Percentiles rank a stretch among this genome's conserved stretches.
Conservation (phyloP, 306 rosid species). For the Pyrus bretschneideri region DNA sequence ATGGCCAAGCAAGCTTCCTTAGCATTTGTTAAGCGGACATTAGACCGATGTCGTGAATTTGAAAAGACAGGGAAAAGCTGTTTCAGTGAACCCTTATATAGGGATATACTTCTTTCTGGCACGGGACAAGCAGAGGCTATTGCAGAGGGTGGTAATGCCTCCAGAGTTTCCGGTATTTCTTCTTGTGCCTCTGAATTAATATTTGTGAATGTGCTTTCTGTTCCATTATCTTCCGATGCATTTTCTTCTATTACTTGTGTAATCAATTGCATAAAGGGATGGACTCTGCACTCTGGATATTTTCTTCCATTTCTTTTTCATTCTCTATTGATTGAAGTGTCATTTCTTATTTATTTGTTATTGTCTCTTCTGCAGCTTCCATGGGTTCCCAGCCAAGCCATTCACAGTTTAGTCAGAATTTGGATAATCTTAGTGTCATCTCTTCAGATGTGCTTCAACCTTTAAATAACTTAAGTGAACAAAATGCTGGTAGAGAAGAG, state of each 20-base stretch:
- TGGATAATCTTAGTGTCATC: conserved; percentile 49
- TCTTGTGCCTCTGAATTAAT: conserved; percentile 10
- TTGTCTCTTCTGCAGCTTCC: conserved; percentile 51
- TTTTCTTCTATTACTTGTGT: conserved; percentile 6
- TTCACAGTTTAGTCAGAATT: conserved; percentile 62
- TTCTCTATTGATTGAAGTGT: not conserved
- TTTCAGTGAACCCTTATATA: conserved; percentile 68
- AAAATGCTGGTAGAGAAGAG: conserved; percentile 63
- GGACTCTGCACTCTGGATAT: not conserved
- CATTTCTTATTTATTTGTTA: not conserved
- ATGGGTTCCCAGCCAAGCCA: conserved; percentile 77
- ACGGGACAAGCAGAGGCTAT: conserved; percentile 37
- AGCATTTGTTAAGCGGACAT: conserved; percentile 71
- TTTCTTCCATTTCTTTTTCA: not conserved
- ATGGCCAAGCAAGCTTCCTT: conserved; percentile 85
- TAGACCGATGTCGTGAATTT: conserved; percentile 72
- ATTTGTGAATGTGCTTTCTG: conserved; percentile 5
- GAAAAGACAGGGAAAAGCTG: conserved; percentile 89
- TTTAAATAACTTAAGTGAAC: conserved; percentile 52
- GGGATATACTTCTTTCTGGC: conserved; percentile 58
- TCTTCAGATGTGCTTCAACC: conserved; percentile 57
- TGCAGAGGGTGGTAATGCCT: conserved; percentile 59
- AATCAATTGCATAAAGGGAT: not conserved
- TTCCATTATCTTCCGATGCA: not conserved
- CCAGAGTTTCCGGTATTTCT: conserved; percentile 49